Conservation (phyloP, 2,329 filamentous ascomycete genomes). For the Xylariaceae sp. region DNA sequence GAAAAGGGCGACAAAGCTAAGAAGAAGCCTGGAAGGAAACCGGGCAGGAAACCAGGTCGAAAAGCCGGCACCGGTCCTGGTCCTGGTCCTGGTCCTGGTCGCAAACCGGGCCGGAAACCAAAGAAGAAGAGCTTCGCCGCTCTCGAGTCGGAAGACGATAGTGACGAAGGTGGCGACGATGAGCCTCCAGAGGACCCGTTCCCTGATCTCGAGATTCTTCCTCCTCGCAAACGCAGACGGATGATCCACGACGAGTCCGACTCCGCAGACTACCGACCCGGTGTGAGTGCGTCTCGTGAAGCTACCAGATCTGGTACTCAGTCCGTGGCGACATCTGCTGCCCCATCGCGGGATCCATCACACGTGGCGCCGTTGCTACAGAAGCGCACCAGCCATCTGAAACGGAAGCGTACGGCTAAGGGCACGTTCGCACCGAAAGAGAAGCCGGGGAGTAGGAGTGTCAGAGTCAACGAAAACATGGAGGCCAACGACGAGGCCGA, state of each 20-base stretch:
- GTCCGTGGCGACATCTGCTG: background rate
- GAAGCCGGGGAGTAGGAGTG: conserved; percentile 4
- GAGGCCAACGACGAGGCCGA: conserved; percentile 3
- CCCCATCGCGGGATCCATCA: conserved; percentile 2
- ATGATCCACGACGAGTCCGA: conserved; percentile 20
- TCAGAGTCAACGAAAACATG: conserved; percentile 12
- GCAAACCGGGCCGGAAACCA: conserved; percentile 23
- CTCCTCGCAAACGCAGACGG: conserved; percentile 27
- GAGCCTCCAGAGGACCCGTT: conserved; percentile 23
- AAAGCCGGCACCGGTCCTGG: conserved; percentile 27
- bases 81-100: conserved; percentile 25
- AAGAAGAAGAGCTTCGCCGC: conserved; percentile 29
- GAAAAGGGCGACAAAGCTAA: conserved; percentile 22
- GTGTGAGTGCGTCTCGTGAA: conserved; percentile 21
- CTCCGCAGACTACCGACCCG: conserved; percentile 26
- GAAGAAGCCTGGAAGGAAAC: conserved; percentile 29
- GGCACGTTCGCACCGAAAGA: conserved; percentile 15
- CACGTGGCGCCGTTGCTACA: conserved; percentile 2
- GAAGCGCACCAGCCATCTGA: conserved; percentile 10
- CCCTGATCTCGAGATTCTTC: conserved; percentile 14
- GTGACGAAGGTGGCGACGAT: conserved; percentile 21
- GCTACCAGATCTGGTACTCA: conserved; percentile 19
- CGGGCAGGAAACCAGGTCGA: conserved; percentile 27
- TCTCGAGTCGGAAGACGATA: conserved; percentile 25
- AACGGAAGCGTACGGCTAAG: conserved; percentile 12